A percentile compares a stretch with the other conserved stretches of the same genome.
Evolutionary conservation across 2,329 filamentous ascomycete genomes (phyloP).

Genomic region (Fusarium subtropicale): DNA sequence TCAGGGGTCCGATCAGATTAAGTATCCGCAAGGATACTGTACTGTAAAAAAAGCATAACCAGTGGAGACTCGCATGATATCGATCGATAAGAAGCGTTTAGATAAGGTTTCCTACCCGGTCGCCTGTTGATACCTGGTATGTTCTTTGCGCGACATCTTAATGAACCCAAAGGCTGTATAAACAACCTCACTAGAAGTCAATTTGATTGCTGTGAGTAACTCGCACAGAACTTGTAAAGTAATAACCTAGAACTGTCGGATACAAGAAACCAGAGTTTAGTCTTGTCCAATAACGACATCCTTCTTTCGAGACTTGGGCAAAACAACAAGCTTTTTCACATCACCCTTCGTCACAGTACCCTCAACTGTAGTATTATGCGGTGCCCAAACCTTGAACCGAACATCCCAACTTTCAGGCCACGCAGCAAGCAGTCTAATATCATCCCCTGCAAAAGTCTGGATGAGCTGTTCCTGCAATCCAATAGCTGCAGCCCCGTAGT

Average conservation of each 20-base stretch:
- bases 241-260: neutral
- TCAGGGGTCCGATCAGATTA: neutral
- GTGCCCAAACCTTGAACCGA: conserved; percentile 9
- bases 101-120: neutral
- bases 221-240: too few species aligned
- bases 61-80: neutral
- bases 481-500: conserved; percentile 13
- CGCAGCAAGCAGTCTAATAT: conserved; percentile 8
- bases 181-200: too few species aligned
- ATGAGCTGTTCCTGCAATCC: conserved; percentile 18
- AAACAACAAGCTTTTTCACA: neutral
- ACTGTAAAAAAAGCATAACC: neutral
- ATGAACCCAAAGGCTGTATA: too few species aligned
- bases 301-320: neutral
- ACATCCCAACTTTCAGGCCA: conserved; percentile 14
- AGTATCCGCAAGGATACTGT: neutral
- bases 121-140: too few species aligned
- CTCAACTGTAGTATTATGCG: neutral
- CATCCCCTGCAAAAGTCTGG: conserved; percentile 6
- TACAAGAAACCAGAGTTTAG: neutral
- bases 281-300: conserved; percentile 7
- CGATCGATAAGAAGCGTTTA: neutral
- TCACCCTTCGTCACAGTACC: neutral
- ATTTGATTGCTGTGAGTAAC: fast-evolving
- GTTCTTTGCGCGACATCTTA: too few species aligned